Base-by-base conservation (phyloP, 768 basidiomycete species). In the Punctularia strigosozonata region DNA sequence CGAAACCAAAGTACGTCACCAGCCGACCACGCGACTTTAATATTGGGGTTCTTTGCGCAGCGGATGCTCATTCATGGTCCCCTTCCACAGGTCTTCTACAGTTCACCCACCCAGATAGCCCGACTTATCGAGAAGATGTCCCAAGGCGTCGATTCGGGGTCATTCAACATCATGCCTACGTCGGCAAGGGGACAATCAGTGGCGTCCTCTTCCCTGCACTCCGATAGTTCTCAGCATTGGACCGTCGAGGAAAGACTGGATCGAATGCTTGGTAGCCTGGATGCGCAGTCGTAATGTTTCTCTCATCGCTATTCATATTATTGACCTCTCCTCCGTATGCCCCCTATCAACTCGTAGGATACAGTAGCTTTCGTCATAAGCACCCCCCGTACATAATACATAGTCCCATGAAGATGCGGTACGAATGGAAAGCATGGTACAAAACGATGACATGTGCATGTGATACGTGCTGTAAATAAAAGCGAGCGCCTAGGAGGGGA, bases 121-220 rank as follows among this genome's bases (percentile, higher is more conserved):
- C 81, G 77, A 47, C 67, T 90, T 43, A 86, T 90, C 41, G 87
- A 90, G 53, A 75, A 62, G 50, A 73, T 90, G 53, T 87, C 86
- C 34, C 78, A 78, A 54, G 80, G 77, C 23, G 75, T 77, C 64
- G 87, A 90, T 46, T 68, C 83, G 30, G 87, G 84, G 33, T 80
- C 85, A 25, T 87, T 88, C 66, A 88, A 88, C 52, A 75, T 88
- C 52, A 52, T 68, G 25, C 71, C 76, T 10, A 57, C 62, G 63
- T n/a, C 36, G 15, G 38, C 30, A 25, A 43, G 35, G 38, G 46
- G 38, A 37, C 77, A 77, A 47, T 79, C 83, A 15, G 58, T 69
- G 14, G 63, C 80, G 20, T 77, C 74, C 28, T n/a, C n/a, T n/a
- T 82, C 81, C 15, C 37, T 65, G 28, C 63, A 78, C 44, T 76